Evolutionary conservation across 805 yeast species (phyloP).

Genomic region (Candida ortonii): DNA sequence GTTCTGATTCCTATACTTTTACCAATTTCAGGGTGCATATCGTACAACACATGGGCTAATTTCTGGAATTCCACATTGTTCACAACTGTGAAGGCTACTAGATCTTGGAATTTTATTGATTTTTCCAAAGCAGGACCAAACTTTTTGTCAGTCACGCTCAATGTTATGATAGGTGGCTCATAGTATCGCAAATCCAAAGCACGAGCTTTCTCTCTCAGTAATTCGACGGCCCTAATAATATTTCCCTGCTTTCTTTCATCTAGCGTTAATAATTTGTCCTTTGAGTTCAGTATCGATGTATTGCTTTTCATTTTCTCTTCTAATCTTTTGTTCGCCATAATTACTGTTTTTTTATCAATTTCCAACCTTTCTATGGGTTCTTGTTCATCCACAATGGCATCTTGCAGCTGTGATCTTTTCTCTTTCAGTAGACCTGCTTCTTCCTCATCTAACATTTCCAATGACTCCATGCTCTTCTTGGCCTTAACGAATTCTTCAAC

Average conservation of each 20-base stretch:
- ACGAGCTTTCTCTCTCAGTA: constrained; percentile 39
- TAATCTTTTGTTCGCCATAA: constrained; percentile 16
- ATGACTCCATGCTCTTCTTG: constrained; percentile 11
- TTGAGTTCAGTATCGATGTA: constrained; percentile 33
- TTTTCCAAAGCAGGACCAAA: constrained; percentile 58
- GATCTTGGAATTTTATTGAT: constrained; percentile 50
- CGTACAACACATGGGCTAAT: constrained; percentile 43
- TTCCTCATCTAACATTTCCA: constrained; percentile 15
- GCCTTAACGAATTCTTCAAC: constrained; percentile 16
- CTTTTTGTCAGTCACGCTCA: constrained; percentile 48
- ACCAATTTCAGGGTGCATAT: constrained; percentile 28
- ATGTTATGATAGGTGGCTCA: constrained; percentile 73
- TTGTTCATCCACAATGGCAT: constrained; percentile 17
- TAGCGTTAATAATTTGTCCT: constrained; percentile 51
- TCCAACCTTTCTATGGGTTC: constrained; percentile 18
- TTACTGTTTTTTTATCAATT: constrained; percentile 14
- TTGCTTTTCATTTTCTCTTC: constrained; percentile 16
- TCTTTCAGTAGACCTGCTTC: constrained; percentile 24
- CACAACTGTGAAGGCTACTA: constrained; percentile 62
- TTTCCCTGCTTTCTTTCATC: constrained; percentile 30
- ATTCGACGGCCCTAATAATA: constrained; percentile 37
- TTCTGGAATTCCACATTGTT: constrained; percentile 47
- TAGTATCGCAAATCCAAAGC: constrained; percentile 41
- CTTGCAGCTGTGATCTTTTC: constrained; percentile 27
- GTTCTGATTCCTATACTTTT: constrained; percentile 58